Conservation (phyloP, 2,329 filamentous ascomycete genomes). For the Fusarium lyarnte region DNA sequence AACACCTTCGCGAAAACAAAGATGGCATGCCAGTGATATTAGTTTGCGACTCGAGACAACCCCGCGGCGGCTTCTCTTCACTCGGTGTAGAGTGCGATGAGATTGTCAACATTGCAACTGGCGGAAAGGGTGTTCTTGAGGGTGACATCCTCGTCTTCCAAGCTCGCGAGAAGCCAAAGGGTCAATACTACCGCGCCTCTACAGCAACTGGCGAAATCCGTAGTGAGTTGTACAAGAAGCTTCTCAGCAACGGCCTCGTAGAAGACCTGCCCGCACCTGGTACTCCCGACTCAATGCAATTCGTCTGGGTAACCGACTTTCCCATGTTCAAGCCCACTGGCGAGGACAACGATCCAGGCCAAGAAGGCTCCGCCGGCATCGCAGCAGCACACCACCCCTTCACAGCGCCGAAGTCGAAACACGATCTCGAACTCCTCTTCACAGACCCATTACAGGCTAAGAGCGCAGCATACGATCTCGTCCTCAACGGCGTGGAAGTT, state of each 20-base stretch:
- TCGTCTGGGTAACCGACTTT: conserved; percentile 90
- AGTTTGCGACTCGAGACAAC: conserved; percentile 76
- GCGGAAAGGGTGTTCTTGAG: conserved; percentile 56
- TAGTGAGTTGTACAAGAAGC: conserved; percentile 72
- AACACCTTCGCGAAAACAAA: conserved; percentile 71
- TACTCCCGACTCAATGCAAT: conserved; percentile 61
- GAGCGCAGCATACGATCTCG: conserved; percentile 94
- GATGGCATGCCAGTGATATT: conserved; percentile 85
- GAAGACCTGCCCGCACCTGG: neutral
- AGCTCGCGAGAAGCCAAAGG: conserved; percentile 73
- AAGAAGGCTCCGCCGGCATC: conserved; percentile 83
- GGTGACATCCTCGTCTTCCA: conserved; percentile 87
- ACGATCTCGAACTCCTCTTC: conserved; percentile 79
- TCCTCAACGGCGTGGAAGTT: conserved; percentile 93
- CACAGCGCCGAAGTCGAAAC: conserved; percentile 79
- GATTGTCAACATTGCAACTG: conserved; percentile 50
- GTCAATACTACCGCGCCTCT: conserved; percentile 67
- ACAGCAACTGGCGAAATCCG: conserved; percentile 77
- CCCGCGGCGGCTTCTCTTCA: conserved; percentile 78
- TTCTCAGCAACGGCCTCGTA: conserved; percentile 43
- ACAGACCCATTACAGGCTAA: conserved; percentile 75
- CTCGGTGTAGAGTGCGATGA: conserved; percentile 75
- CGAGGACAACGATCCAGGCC: conserved; percentile 73
- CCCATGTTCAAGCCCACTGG: conserved; percentile 84
- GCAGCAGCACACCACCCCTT: conserved; percentile 95